Base-by-base conservation (phyloP, 495 filamentous ascomycete genomes). In the Xylaria acuta region DNA sequence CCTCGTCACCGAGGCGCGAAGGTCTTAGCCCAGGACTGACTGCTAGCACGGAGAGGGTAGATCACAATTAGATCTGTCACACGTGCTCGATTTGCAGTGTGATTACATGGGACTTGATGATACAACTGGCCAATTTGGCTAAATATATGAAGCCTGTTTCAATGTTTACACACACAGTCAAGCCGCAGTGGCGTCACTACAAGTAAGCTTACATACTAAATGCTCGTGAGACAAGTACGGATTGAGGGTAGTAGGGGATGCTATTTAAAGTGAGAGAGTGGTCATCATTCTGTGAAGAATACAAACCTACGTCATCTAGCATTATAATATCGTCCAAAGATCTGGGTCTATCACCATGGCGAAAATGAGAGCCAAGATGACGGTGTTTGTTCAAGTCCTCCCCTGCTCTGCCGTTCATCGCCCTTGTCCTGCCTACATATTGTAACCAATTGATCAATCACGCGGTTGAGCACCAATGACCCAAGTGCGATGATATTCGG, bases 391-490 rank as follows among this genome's bases (percentile, higher is more conserved):
- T 59, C 16, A 18, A 59, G 14, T 8, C 16, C 51, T n/a, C 27
- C 27, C 0, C 30, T 36, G 30, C 30, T 36, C 54, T 3, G 20
- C 27, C 0, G 7, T 36, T 59, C 27, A 59, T 59, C n/a, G 11
- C 36, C 18, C 36, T 41, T 8, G 11, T 34, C 20, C n/a, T 41
- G 59, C 20, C 9, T 63, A 22, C 20, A 63, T 22, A 5, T 5
- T 25, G n/a, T 40, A 34, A 64, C 41, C 14, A 64, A 9, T 11
- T 45, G 40, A n/a, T 64, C 62, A 32, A 45, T 64, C 40, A 45
- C 2, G 41, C 7, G 25, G 22, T 47, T 30, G 20, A 64, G 38
- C 36, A 45, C 62, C 11, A 47, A 45, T 3, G 40, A 30, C 22
- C 41, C 41, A 20, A 64, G 62, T 45, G 25, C 11, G 2, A 25